phyloP scores from a whole-genome alignment of 306 rosid species.

The Rosa lucieae region DNA sequence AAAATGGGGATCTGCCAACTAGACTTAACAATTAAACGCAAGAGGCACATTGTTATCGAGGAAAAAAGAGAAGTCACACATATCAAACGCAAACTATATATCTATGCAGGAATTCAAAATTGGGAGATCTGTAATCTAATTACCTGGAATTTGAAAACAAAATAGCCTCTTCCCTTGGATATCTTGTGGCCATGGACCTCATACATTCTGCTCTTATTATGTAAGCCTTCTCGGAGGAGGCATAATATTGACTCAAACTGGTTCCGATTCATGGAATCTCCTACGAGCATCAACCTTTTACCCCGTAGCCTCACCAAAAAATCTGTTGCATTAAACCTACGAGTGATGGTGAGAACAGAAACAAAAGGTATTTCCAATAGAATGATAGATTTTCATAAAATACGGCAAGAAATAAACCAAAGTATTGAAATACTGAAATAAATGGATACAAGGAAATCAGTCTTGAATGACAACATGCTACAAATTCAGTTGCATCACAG shows the following conservation, averaged over 20 bases:
- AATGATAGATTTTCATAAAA: constrained; percentile 16
- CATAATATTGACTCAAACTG: constrained; percentile 95
- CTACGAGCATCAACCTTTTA: constrained; percentile 79
- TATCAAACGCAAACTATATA: background rate
- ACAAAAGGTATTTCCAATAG: constrained; percentile 12
- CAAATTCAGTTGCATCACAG: background rate
- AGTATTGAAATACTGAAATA: constrained; percentile 8
- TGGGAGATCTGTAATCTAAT: background rate
- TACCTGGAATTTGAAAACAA: constrained; percentile 84
- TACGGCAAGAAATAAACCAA: constrained; percentile 1
- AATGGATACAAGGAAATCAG: constrained; percentile 17
- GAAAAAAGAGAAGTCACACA: background rate
- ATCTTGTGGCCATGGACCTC: constrained; percentile 80
- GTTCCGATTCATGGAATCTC: constrained; percentile 95
- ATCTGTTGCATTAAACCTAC: constrained; percentile 88
- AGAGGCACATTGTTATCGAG: background rate
- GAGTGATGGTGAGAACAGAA: constrained; percentile 33
- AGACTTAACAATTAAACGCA: background rate
- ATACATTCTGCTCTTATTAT: constrained; percentile 78
- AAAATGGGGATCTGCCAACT: background rate
- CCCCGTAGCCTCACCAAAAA: constrained; percentile 79
- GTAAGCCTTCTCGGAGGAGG: constrained; percentile 73
- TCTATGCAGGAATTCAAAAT: background rate
- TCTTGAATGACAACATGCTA: background rate
- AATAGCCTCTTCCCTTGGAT: constrained; percentile 93